These are phyloP conservation scores for Tricholoma hemisulphureum DNA, from an alignment of 768 basidiomycete species.

Conservation along the genomic window DNA sequence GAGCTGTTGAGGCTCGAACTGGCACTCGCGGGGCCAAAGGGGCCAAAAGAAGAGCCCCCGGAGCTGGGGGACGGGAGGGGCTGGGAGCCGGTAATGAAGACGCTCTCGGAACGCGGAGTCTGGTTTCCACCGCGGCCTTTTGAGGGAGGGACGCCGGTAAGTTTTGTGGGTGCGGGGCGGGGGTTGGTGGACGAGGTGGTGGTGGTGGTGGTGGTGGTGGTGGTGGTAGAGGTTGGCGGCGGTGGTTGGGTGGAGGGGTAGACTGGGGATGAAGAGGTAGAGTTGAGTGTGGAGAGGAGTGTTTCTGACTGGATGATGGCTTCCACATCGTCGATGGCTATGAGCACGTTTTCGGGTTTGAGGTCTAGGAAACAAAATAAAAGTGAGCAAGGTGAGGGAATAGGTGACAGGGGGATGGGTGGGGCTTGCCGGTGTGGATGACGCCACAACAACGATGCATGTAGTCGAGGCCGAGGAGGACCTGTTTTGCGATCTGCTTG, in stretches of 20 bases:
- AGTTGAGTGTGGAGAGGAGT: slow-evolving; percentile 38
- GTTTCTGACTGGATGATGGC: slow-evolving; percentile 85
- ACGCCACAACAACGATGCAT: slow-evolving; percentile 97
- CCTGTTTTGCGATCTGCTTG: slow-evolving; percentile 95
- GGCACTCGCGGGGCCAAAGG: neutral
- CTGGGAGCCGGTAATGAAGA: slow-evolving; percentile 84
- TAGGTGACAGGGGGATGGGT: neutral
- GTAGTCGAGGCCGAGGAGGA: slow-evolving; percentile 93
- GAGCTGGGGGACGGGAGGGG: slow-evolving; percentile 88
- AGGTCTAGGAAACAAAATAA: slow-evolving; percentile 70
- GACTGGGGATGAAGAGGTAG: slow-evolving; percentile 16
- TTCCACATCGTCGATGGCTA: slow-evolving; percentile 96
- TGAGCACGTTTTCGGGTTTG: slow-evolving; percentile 97
- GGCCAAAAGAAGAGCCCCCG: slow-evolving; percentile 40
- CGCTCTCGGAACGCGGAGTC: slow-evolving; percentile 78
- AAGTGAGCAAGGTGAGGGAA: slow-evolving; percentile 8
- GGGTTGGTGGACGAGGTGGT: slow-evolving; percentile 23
- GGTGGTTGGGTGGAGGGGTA: slow-evolving; percentile 22
- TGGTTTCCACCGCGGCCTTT: slow-evolving; percentile 96
- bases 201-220: slow-evolving; percentile 17
- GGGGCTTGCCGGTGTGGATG: slow-evolving; percentile 79
- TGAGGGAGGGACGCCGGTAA: slow-evolving; percentile 91
- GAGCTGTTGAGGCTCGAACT: neutral
- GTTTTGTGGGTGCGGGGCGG: slow-evolving; percentile 58
- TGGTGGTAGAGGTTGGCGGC: slow-evolving; percentile 34